These are phyloP conservation scores for Umbelopsis ramanniana DNA, from an alignment of 192 early-diverging fungal species.

Conservation along the genomic window DNA sequence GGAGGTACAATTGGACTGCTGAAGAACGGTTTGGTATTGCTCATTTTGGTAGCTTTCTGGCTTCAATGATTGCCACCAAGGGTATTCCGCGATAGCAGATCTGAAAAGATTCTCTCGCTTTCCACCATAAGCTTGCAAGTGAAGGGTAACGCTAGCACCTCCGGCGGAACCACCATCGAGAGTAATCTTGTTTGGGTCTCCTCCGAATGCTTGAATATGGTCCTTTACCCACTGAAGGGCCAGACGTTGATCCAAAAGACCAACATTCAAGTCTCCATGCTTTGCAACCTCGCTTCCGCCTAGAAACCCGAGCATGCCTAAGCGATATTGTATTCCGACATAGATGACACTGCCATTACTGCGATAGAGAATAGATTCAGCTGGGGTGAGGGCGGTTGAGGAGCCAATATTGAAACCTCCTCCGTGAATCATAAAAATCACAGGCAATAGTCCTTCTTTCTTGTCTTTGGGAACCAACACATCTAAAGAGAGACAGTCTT, in stretches of 20 bases:
- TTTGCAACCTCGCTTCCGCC: not conserved
- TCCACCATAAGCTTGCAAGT: not conserved
- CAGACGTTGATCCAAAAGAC: not conserved
- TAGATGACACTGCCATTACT: constrained; percentile 4
- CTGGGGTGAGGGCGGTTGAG: not conserved
- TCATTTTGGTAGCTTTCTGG: not conserved
- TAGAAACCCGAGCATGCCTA: constrained; percentile 39
- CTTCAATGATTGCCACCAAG: constrained; percentile 9
- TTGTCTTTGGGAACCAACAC: constrained; percentile 47
- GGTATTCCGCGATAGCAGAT: not conserved
- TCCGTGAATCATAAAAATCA: constrained; percentile 51
- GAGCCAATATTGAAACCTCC: not conserved
- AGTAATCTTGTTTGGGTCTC: constrained; percentile 59
- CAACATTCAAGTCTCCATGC: not conserved
- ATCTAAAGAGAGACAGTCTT: constrained; percentile 62
- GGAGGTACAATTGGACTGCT: not conserved
- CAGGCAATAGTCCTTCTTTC: constrained; percentile 46
- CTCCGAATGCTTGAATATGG: constrained; percentile 67
- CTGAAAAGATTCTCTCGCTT: not conserved
- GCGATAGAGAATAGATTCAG: not conserved
- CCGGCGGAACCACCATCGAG: constrained; percentile 65
- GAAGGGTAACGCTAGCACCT: constrained; percentile 19
- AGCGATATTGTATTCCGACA: constrained; percentile 57
- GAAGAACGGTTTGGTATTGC: not conserved
- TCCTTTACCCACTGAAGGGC: constrained; percentile 63